Evolutionary conservation across 805 yeast genomes (phyloP).

Genomic region (Ascoidea asiatica): DNA sequence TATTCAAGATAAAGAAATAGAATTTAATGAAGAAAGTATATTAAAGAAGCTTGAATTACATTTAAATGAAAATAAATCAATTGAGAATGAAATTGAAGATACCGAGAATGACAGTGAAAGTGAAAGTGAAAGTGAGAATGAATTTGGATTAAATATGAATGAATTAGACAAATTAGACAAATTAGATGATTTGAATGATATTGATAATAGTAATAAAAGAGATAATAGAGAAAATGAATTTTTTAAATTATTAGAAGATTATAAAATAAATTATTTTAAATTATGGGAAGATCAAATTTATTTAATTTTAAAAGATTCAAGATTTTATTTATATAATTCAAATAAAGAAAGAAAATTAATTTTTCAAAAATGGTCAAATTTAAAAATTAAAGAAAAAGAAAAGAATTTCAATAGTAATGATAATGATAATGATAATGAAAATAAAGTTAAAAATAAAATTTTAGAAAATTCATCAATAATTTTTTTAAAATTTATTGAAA

Average conservation of each 20-base stretch:
- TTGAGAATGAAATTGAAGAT: neutral
- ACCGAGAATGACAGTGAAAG: constrained; percentile 8
- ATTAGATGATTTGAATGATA: constrained; percentile 5
- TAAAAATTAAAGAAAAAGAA: constrained; percentile 6
- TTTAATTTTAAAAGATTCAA: constrained; percentile 27
- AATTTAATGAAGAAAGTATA: constrained; percentile 1
- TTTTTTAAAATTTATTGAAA: no score
- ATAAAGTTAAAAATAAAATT: neutral
- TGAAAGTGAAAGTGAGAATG: constrained; percentile 10
- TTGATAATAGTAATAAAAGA: constrained; percentile 11
- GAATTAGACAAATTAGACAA: constrained; percentile 11
- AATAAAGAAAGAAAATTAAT: constrained; percentile 22
- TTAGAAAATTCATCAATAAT: no score
- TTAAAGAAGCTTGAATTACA: constrained; percentile 1
- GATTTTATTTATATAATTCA: constrained; percentile 22
- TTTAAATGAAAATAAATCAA: constrained; percentile 4
- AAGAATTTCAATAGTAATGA: neutral
- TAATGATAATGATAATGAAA: neutral
- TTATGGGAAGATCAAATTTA: constrained; percentile 34
- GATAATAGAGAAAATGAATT: constrained; percentile 15
- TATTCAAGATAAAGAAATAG: neutral
- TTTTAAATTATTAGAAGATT: constrained; percentile 19
- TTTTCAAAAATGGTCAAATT: constrained; percentile 34
- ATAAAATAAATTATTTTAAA: constrained; percentile 26
- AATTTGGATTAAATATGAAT: constrained; percentile 12